A percentile compares a stretch with the other conserved stretches of the same genome.
Conservation (phyloP, 306 rosid species). For the Senna siamea region DNA sequence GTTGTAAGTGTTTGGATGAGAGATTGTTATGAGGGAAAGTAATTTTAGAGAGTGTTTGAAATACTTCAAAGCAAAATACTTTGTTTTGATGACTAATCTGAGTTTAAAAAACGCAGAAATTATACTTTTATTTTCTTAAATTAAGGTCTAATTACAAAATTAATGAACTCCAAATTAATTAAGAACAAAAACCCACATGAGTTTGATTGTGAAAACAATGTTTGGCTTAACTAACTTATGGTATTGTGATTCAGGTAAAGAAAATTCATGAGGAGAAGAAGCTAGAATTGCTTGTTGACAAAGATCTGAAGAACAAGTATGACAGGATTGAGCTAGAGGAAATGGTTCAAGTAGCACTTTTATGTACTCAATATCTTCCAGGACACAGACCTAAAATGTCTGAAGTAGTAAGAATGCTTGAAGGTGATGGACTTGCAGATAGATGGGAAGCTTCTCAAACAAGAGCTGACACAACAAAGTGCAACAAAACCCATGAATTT, state of each 20-base stretch:
- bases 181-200: too few species aligned
- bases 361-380: slow-evolving; percentile 57
- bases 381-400: slow-evolving; percentile 59
- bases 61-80: too few species aligned
- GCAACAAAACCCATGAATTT: slow-evolving; percentile 43
- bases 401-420: slow-evolving; percentile 58
- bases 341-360: slow-evolving; percentile 58
- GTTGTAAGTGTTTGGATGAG: too few species aligned
- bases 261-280: slow-evolving; percentile 56
- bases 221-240: too few species aligned
- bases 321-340: slow-evolving; percentile 58
- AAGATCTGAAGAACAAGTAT: slow-evolving; percentile 54
- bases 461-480: slow-evolving; percentile 45
- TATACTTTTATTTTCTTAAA: too few species aligned
- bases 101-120: too few species aligned
- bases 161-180: too few species aligned
- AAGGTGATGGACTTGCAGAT: slow-evolving; percentile 60
- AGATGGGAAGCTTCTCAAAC: slow-evolving; percentile 61
- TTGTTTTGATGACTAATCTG: too few species aligned
- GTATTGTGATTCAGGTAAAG: slow-evolving; percentile 46
- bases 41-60: too few species aligned
- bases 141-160: too few species aligned
- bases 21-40: too few species aligned
- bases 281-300: slow-evolving; percentile 56
- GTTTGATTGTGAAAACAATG: too few species aligned